Base-by-base conservation (phyloP, 2,329 filamentous ascomycete genomes). In the Aureobasidium sp. region DNA sequence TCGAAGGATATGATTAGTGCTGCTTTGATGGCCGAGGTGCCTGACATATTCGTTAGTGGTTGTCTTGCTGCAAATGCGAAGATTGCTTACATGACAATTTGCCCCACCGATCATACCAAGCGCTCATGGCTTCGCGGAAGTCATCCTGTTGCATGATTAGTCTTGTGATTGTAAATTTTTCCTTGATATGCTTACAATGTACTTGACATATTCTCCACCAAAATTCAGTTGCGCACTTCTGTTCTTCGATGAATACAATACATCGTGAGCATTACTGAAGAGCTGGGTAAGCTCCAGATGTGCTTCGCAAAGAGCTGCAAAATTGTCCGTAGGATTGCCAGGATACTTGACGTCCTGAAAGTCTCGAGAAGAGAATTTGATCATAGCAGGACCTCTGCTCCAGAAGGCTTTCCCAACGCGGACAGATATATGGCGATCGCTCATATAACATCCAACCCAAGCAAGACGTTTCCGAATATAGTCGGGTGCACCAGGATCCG, bases 1-100 rank as follows among this genome's bases (percentile, higher is more conserved):
- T 87, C 83, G 67, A 86, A 86, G 0, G 83, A 85, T 48, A 87
- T 71, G 41, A 86, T 78, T 16, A 87, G 71, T 6, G 81, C 85
- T 5, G 81, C 79, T 67, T 85, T 86, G 64, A 86, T 79, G 3
- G 80, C 78, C 1, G 79, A 75, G 1, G 83, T 83, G 65, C 82
- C 81, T 83, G 59, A 11, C 3, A 16, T 7, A 37, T 32, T n/a
- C 5, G 29, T 63, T 21, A 53, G 57, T 39, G n/a, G 30, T 34
- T 3, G 3, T 47, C 2, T 21, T n/a, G 7, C 16, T 45, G 1
- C 6, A 5, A 6, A 13, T 11, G 2, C 4, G 16, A 13, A 44
- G 1, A 5, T 27, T 25, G 2, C 42, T 41, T 30, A 61, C 69
- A 71, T 25, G 64, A 66, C 37, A 72, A 66, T 16, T 63, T 65